Conservation (phyloP, 352 stramenopile genomes). For the Aphanomyces invadans region DNA sequence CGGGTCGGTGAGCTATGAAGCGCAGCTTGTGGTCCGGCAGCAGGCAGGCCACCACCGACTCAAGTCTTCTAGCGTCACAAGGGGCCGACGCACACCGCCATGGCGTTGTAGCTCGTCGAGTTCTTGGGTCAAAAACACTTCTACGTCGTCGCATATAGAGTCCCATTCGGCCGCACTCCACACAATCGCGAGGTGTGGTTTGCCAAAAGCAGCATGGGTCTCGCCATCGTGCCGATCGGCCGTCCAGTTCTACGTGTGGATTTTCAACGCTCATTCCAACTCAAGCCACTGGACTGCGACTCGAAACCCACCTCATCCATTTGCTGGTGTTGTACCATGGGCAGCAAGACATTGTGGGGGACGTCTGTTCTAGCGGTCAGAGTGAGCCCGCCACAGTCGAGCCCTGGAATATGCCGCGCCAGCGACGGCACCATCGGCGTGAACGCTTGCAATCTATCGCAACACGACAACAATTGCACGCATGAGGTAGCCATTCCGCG, state of each 20-base stretch:
- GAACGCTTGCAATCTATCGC: neutral
- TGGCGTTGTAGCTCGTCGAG: neutral
- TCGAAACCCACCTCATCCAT: neutral
- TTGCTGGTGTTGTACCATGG: slow-evolving; percentile 7
- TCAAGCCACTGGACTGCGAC: no score
- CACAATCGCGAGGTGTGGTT: neutral
- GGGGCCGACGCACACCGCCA: no score
- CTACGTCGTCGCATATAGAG: neutral
- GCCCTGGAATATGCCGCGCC: neutral
- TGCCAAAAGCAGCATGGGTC: neutral
- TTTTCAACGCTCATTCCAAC: no score
- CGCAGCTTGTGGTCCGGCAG: no score
- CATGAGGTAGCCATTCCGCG: no score
- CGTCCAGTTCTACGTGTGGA: neutral
- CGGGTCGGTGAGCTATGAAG: no score
- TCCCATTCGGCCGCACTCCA: neutral
- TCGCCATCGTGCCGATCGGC: neutral
- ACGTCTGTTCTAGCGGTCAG: neutral
- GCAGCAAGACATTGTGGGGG: neutral
- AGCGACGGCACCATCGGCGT: neutral
- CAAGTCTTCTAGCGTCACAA: neutral
- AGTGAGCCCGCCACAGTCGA: neutral
- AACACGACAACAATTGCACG: no score
- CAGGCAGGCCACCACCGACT: neutral
- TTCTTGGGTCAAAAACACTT: neutral